Percentiles rank a stretch among this genome's conserved stretches.
Evolutionary conservation across 1,284 basidiomycete species (phyloP).

Genomic region (Papiliotrema laurentii): DNA sequence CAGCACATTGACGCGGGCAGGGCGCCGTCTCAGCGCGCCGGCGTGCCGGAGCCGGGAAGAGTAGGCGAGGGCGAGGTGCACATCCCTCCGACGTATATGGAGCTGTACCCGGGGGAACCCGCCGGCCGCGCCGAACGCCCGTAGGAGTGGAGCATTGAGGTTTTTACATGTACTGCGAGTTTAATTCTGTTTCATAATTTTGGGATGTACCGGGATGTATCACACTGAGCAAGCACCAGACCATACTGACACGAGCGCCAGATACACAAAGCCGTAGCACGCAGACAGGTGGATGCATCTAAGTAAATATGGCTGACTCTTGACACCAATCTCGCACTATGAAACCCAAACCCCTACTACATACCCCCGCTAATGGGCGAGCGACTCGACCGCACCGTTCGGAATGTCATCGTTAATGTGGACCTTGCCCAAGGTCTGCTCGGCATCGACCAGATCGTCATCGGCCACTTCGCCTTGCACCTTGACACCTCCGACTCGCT

Average conservation of each 20-base stretch:
- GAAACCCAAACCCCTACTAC: no score
- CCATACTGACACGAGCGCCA: not conserved
- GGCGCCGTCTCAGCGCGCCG: not conserved
- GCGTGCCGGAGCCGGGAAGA: not conserved
- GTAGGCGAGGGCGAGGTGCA: not conserved
- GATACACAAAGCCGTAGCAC: not conserved
- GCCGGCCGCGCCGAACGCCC: not conserved
- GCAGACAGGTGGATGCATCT: not conserved
- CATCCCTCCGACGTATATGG: constrained; percentile 5
- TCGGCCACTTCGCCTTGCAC: constrained; percentile 25
- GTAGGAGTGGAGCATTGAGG: not conserved
- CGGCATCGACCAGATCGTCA: constrained; percentile 13
- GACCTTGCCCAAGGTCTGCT: constrained; percentile 20
- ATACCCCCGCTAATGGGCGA: not conserved
- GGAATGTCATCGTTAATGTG: constrained; percentile 11
- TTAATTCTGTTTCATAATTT: not conserved
- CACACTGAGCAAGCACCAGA: not conserved
- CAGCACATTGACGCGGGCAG: constrained; percentile 1
- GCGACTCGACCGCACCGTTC: constrained; percentile 1
- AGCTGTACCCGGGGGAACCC: constrained; percentile 2
- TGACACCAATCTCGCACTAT: no score
- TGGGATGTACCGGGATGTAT: not conserved
- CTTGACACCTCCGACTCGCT: constrained; percentile 35
- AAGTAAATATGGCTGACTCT: not conserved
- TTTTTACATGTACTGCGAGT: not conserved